Evolutionary conservation across 2,329 filamentous ascomycete species (phyloP).

Genomic region (Hypoxylon sp.): DNA sequence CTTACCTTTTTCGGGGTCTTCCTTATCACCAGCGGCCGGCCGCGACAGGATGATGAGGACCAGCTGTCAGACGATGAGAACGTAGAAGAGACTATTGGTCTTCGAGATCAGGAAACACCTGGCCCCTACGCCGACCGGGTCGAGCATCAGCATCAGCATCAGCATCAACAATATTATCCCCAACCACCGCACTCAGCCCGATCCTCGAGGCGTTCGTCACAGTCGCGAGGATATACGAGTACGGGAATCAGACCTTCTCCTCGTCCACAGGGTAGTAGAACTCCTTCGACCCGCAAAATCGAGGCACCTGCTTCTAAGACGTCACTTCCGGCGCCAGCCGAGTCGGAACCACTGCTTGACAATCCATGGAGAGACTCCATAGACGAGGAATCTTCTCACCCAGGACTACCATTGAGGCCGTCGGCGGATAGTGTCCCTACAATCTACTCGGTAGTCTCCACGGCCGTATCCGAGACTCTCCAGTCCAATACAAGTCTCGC

Average conservation of each 20-base stretch:
- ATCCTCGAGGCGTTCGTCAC: conserved; percentile 59
- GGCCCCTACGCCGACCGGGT: conserved; percentile 46
- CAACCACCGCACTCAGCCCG: conserved; percentile 24
- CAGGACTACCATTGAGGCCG: conserved; percentile 47
- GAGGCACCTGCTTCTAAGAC: conserved; percentile 45
- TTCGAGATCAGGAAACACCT: conserved; percentile 56
- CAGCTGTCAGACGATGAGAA: conserved; percentile 66
- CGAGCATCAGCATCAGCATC: conserved; percentile 34
- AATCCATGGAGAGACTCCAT: conserved; percentile 55
- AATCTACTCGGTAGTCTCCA: conserved; percentile 42
- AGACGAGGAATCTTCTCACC: conserved; percentile 43
- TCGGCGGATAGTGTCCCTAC: conserved; percentile 47
- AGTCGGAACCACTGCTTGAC: conserved; percentile 52
- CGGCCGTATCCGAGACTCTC: conserved; percentile 42
- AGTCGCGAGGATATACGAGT: conserved; percentile 57
- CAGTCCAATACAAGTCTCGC: conserved; percentile 36
- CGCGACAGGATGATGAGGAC: conserved; percentile 64
- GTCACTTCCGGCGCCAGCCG: conserved; percentile 44
- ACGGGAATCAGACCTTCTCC: conserved; percentile 49
- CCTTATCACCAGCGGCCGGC: conserved; percentile 88
- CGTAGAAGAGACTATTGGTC: conserved; percentile 70
- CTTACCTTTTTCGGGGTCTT: conserved; percentile 98
- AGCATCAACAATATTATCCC: conserved; percentile 21
- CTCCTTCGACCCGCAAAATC: conserved; percentile 49
- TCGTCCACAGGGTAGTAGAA: conserved; percentile 46